phyloP scores from a whole-genome alignment of 1,284 basidiomycete species.

The Ustilago curta region DNA sequence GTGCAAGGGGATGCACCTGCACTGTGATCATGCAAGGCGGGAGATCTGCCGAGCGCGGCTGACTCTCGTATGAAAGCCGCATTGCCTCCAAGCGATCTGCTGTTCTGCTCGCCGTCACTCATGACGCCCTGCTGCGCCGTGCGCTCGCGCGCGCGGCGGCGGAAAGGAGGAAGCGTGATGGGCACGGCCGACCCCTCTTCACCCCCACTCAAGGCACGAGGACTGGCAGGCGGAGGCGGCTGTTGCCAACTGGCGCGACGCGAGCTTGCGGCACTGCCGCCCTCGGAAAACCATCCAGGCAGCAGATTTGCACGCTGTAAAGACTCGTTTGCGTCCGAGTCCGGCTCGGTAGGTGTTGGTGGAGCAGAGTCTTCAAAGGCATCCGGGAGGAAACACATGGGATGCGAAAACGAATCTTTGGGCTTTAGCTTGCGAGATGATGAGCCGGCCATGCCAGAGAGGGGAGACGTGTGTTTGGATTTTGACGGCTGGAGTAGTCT shows the following conservation, averaged over 20 bases:
- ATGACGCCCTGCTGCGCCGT: slow-evolving; percentile 16
- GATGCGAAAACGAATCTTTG: slow-evolving; percentile 43
- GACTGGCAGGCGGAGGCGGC: slow-evolving; percentile 2
- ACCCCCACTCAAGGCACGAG: neutral
- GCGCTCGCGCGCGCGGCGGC: slow-evolving; percentile 33
- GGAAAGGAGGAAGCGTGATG: slow-evolving; percentile 35
- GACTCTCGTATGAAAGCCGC: slow-evolving; percentile 46
- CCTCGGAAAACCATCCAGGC: slow-evolving; percentile 42
- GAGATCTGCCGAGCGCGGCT: slow-evolving; percentile 12
- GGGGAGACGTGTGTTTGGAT: slow-evolving; percentile 19
- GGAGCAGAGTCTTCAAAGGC: slow-evolving; percentile 52
- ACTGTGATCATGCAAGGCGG: neutral
- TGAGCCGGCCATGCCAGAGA: slow-evolving; percentile 2
- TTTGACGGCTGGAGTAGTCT: neutral
- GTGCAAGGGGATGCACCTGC: slow-evolving; percentile 10
- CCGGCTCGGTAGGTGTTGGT: slow-evolving; percentile 37
- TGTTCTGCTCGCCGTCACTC: slow-evolving; percentile 39
- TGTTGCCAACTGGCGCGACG: slow-evolving; percentile 47
- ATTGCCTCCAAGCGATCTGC: slow-evolving; percentile 36
- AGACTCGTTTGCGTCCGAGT: slow-evolving; percentile 29
- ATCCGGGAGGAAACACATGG: slow-evolving; percentile 52
- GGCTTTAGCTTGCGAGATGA: slow-evolving; percentile 21
- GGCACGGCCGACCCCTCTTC: slow-evolving; percentile 26
- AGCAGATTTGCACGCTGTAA: slow-evolving; percentile 26
- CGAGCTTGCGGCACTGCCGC: slow-evolving; percentile 37